Evolutionary conservation across 352 stramenopile genomes (phyloP).

Genomic region (Globisporangium cystogenes): DNA sequence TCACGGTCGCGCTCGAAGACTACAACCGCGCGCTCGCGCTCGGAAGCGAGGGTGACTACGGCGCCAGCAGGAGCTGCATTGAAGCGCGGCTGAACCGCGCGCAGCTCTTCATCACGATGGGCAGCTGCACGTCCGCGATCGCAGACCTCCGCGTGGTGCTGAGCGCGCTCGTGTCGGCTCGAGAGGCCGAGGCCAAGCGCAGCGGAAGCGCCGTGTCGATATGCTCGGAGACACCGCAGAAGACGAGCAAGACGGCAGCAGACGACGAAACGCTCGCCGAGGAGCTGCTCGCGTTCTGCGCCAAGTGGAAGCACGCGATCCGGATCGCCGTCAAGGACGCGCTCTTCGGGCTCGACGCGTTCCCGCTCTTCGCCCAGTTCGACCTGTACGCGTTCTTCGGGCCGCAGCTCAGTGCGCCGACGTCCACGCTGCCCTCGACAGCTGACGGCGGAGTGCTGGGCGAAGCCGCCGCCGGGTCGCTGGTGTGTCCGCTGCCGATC

Average conservation of each 20-base stretch:
- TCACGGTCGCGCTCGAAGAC: conserved; percentile 41
- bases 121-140: conserved; percentile 33
- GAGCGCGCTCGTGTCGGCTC: not conserved
- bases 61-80: conserved; percentile 12
- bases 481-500: conserved; percentile 24
- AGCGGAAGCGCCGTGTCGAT: not conserved
- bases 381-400: conserved; percentile 27
- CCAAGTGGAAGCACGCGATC: conserved; percentile 38
- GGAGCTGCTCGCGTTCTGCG: conserved; percentile 34
- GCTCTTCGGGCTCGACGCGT: conserved; percentile 34
- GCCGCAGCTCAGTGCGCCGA: conserved; percentile 1
- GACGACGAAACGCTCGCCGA: conserved; percentile 22
- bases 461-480: not conserved
- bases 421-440: not conserved
- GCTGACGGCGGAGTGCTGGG: not conserved
- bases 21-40: conserved; percentile 41
- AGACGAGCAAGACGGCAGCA: not conserved
- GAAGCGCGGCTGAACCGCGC: conserved; percentile 46
- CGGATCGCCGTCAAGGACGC: conserved; percentile 50
- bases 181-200: not conserved
- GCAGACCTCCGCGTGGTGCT: conserved; percentile 26
- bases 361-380: conserved; percentile 28
- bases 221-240: not conserved
- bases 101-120: conserved; percentile 47
- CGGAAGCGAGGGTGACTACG: not conserved